These are phyloP conservation scores for Leucaena leucocephala DNA, from an alignment of 306 rosid species.

Conservation along the genomic window DNA sequence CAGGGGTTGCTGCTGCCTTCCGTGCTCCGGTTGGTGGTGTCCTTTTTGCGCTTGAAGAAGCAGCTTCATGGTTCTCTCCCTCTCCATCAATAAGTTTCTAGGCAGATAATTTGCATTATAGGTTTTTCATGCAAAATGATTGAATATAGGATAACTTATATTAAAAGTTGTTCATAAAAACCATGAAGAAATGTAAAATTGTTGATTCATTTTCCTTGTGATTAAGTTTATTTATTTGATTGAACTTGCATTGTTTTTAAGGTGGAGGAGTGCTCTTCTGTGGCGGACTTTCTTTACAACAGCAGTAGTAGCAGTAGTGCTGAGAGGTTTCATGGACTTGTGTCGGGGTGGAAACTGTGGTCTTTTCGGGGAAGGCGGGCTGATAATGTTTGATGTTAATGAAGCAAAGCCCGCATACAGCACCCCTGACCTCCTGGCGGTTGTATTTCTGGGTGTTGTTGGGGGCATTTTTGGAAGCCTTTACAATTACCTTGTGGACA, in stretches of 20 bases:
- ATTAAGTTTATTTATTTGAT: not conserved
- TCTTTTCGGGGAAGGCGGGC: constrained; percentile 82
- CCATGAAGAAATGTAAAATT: not conserved
- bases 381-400: constrained; percentile 70
- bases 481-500: constrained; percentile 71
- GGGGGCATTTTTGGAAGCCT: constrained; percentile 84
- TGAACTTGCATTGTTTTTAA: not conserved
- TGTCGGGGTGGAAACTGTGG: constrained; percentile 71
- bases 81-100: constrained; percentile 4
- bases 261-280: constrained; percentile 94
- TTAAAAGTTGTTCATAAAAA: not conserved
- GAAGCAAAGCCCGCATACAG: constrained; percentile 52
- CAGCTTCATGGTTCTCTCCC: constrained; percentile 76
- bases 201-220: not conserved
- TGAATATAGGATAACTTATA: not conserved
- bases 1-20: constrained; percentile 89
- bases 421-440: constrained; percentile 59
- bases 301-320: constrained; percentile 79
- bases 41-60: constrained; percentile 88
- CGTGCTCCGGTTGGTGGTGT: constrained; percentile 94
- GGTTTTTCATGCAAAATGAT: not conserved
- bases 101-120: not conserved
- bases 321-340: constrained; percentile 56
- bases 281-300: constrained; percentile 85
- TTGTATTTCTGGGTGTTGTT: constrained; percentile 60